Base-by-base conservation (phyloP, 2,329 filamentous ascomycete species). In the Drechmeria coniospora region DNA sequence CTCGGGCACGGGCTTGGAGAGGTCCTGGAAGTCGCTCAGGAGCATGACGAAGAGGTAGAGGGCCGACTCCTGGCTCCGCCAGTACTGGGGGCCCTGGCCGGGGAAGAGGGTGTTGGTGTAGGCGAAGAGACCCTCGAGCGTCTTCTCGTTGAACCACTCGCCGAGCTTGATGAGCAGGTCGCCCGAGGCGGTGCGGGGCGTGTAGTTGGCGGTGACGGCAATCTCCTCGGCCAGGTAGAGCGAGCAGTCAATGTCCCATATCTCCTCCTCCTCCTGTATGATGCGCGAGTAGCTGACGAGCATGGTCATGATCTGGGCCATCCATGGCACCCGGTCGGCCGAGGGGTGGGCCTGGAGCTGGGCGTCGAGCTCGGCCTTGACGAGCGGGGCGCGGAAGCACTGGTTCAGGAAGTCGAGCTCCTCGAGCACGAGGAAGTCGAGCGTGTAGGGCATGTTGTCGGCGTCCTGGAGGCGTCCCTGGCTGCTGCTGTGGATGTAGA, bases 231-330 rank as follows among this genome's bases (percentile, higher is more conserved):
- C 87, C 25, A 98, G 65, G 53, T 92, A 98, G 2, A 98, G 68
- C 32, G 92, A 95, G 40, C 92, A 79, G 51, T 98, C 90, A 36
- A 94, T 83, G 41, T 94, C 83, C 90, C 90, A 98, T 8, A 98
- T 57, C 6, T 81, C 83, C 54, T 94, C 83, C 46, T 95, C 90
- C 50, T 98, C 90, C 16, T 73, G 75, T 2, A 80, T 86, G 41
- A 98, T 92, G 38, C 87, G 82, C 9, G 84, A 78, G 53, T 92
- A 95, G 1, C 75, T 73, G 13, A 84, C 74, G 8, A 84, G 71
- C 38, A 94, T 67, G 48, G 79, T 80, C 71, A 94, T 79, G 13
- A 94, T 74, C 43, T 93, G 80, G 19, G 79, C 66, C 39, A 94
- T 67, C 87, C 87, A 95, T 6, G 74, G 72, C 2, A 76, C 74